Conservation (phyloP, 1,284 basidiomycete genomes). For the Cystobasidiaceae sp. region DNA sequence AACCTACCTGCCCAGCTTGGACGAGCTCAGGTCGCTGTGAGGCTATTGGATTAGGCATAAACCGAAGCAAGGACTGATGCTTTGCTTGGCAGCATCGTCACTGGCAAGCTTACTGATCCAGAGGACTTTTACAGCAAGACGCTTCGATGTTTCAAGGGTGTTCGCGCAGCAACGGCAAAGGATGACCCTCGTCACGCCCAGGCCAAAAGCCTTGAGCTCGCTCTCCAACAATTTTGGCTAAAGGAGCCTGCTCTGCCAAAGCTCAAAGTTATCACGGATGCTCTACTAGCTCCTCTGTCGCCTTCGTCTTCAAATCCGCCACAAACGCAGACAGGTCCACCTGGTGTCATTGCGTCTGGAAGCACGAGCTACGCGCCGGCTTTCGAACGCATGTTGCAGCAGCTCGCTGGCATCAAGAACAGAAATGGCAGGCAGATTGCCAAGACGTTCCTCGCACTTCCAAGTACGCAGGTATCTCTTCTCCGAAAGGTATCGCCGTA, state of each 20-base stretch:
- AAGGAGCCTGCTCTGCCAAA: not conserved
- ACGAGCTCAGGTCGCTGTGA: not conserved
- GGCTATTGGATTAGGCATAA: not conserved
- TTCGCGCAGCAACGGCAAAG: not conserved
- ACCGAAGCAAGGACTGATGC: not conserved
- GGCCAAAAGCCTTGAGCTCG: not conserved
- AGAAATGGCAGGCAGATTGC: too few species aligned
- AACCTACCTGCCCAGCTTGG: constrained; percentile 15
- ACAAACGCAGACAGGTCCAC: too few species aligned
- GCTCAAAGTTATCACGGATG: too few species aligned
- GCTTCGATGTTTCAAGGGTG: not conserved
- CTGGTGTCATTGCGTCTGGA: too few species aligned
- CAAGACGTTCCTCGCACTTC: too few species aligned
- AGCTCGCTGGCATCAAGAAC: too few species aligned
- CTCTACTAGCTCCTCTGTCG: too few species aligned
- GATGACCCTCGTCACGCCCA: not conserved
- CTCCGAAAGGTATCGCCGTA: too few species aligned
- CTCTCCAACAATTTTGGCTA: not conserved
- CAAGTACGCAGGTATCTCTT: too few species aligned
- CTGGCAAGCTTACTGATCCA: not conserved
- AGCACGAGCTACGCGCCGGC: too few species aligned
- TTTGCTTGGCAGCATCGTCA: not conserved
- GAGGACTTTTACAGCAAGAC: not conserved
- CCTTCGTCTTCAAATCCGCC: too few species aligned
- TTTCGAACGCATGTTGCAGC: too few species aligned